Evolutionary conservation across 192 early-diverging fungal species (phyloP), one percentile per base, ranked within the genome.

Genomic region (Linnemannia elongata): DNA sequence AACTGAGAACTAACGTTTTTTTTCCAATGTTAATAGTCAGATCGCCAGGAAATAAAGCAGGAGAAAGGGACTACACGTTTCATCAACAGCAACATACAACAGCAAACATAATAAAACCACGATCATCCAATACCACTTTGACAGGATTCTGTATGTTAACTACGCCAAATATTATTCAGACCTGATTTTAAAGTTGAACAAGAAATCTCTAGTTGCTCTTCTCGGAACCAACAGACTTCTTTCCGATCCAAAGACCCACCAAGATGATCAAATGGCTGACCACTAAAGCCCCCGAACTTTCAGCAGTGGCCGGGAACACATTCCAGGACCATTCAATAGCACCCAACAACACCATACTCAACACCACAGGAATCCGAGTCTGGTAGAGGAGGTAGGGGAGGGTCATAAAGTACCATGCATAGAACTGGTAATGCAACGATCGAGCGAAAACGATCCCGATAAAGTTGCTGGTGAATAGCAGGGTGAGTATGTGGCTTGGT

Each of bases 391-490:
- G 82, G 72, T 95, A 96, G 18, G 98, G 98, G 44, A 99, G 55
- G 45, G 94, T 92, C 87, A 96, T 94, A 49, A 89, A 95, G 87
- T 98, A 99, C 98, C 98, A 99, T 0, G 96, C 90, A 81, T 97
- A 99, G 84, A 99, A 99, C 91, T 99, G 97, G 83, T 98, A 98
- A 83, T 99, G 98, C 74, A 99, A 89, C 1, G 96, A 95, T 35
- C 98, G 89, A 8, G 97, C 95, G 88, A 95, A 98, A 0, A 95
- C 77, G 49, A 99, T 93, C 22, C 98, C 98, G 30, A 97, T 94
- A 87, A 99, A 93, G 89, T 99, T 99, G 38, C 92, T 91, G 1
- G 95, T 95, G 70, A 99, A 97, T 90, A 98, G 89, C 22, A 93
- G 85, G 24, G 88, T 88, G 27, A 95, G 45, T 35, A 97, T 92